phyloP scores from a whole-genome alignment of 257 asterid species.

The Fraxinus anomala region DNA sequence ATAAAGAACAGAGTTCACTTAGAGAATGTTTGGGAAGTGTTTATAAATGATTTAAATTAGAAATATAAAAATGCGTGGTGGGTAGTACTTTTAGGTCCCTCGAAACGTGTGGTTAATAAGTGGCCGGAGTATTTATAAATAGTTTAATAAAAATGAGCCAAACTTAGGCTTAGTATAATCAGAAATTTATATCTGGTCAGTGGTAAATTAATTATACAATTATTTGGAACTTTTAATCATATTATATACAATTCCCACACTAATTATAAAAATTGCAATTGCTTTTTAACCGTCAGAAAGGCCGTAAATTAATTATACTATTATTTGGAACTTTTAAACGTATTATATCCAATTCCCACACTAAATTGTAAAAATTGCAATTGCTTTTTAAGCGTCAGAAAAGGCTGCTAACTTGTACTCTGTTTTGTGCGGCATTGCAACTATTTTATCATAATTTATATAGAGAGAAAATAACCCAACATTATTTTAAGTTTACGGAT shows the following conservation, averaged over 20 bases:
- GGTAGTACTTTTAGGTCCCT: neutral
- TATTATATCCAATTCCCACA: neutral
- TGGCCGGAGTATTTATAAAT: too few species aligned
- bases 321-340: neutral
- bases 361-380: neutral
- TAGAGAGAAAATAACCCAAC: neutral
- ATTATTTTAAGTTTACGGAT: neutral
- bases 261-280: neutral
- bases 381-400: neutral
- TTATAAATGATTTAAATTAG: too few species aligned
- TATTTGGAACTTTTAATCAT: neutral
- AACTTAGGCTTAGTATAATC: neutral
- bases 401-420: neutral
- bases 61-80: too few species aligned
- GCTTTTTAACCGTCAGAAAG: too few species aligned
- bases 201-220: neutral
- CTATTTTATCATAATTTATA: neutral
- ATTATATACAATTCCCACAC: neutral
- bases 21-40: neutral
- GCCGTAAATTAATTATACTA: neutral
- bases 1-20: conserved; percentile 10
- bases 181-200: conserved; percentile 2
- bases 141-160: too few species aligned
- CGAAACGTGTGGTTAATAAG: conserved; percentile 3
- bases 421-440: neutral